These are phyloP conservation scores for Crithidia bombi DNA, from an alignment of 208 protist species.

Conservation along the genomic window DNA sequence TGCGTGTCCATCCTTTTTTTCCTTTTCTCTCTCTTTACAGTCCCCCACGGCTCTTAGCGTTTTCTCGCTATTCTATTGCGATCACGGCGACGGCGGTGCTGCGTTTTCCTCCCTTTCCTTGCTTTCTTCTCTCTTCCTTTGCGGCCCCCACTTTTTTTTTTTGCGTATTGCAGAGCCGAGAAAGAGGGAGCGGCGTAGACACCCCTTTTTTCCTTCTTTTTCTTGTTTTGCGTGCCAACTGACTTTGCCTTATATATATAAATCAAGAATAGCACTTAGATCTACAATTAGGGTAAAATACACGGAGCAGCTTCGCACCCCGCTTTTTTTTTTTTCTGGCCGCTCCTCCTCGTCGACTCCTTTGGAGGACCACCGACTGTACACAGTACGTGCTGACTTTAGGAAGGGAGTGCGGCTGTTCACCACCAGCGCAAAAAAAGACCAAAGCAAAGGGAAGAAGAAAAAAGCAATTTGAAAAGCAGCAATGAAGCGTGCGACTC, in stretches of 20 bases:
- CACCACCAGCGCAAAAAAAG: neutral
- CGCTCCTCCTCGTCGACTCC: neutral
- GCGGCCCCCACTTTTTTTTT: conserved; percentile 1
- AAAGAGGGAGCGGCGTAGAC: too few relatives aligned
- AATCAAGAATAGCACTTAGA: too few relatives aligned
- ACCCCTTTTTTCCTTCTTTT: conserved; percentile 6
- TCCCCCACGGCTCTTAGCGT: too few relatives aligned
- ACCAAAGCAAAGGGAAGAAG: neutral
- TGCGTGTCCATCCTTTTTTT: conserved; percentile 12
- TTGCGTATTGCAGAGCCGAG: neutral
- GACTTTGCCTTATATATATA: too few relatives aligned
- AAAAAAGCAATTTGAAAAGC: neutral
- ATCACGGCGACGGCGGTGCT: too few relatives aligned
- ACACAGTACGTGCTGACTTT: too few relatives aligned
- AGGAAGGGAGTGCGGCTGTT: too few relatives aligned
- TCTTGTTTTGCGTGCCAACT: neutral
- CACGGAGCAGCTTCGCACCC: too few relatives aligned
- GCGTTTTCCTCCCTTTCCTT: conserved; percentile 15
- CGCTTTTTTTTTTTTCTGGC: conserved; percentile 1
- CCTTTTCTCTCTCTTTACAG: conserved; percentile 3
- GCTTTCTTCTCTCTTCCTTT: neutral
- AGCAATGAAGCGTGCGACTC: neutral
- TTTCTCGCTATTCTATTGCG: too few relatives aligned
- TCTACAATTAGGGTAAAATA: too few relatives aligned
- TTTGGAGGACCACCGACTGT: too few relatives aligned